phyloP scores from a whole-genome alignment of 257 asterid genomes.

The Plantago ovata region DNA sequence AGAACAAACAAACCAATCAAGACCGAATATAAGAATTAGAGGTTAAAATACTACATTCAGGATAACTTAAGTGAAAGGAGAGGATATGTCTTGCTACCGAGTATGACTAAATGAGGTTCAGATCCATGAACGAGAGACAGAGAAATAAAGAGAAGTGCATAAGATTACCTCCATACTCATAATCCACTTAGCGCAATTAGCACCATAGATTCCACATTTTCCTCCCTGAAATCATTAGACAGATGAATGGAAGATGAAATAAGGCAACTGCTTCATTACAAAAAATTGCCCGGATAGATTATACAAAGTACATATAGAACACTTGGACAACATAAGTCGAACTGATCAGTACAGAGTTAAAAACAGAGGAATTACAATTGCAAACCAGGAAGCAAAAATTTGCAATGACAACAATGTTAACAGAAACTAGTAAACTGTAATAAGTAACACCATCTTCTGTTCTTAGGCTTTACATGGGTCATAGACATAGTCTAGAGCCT shows the following conservation, averaged over 20 bases:
- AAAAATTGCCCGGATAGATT: not conserved
- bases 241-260: conserved; percentile 24
- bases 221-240: conserved; percentile 56
- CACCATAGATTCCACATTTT: conserved; percentile 94
- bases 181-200: conserved; percentile 88
- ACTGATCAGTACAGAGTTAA: conserved; percentile 15
- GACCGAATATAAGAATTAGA: not conserved
- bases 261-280: conserved; percentile 6
- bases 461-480: no score
- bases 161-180: conserved; percentile 88
- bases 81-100: no score
- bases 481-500: no score
- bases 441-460: conserved; percentile 9
- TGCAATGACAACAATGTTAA: not conserved
- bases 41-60: not conserved
- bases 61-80: not conserved
- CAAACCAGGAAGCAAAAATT: conserved; percentile 12
- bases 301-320: not conserved
- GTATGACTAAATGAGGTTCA: no score
- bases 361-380: conserved; percentile 7
- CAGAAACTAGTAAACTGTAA: conserved; percentile 7
- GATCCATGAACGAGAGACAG: not conserved
- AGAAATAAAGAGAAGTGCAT: conserved; percentile 2
- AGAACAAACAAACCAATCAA: conserved; percentile 8
- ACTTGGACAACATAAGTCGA: not conserved